Conservation (phyloP, 805 yeast genomes). For the Saccharomycopsis microspora region DNA sequence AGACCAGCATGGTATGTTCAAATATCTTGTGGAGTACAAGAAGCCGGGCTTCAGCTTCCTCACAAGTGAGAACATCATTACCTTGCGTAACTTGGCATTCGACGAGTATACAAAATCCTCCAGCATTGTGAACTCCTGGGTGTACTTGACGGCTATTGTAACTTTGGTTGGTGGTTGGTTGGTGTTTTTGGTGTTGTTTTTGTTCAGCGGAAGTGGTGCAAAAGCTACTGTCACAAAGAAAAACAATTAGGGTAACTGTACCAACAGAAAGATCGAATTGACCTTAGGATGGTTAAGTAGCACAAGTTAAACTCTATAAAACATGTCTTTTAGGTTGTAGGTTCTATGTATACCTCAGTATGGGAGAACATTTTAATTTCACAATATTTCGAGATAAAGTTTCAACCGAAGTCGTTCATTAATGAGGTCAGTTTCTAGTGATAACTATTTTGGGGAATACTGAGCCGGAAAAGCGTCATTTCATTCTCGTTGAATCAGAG, state of each 20-base stretch:
- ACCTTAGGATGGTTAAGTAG: too few species aligned
- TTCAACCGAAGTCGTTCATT: too few species aligned
- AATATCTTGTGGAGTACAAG: constrained; percentile 67
- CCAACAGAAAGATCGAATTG: too few species aligned
- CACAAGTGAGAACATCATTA: constrained; percentile 53
- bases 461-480: too few species aligned
- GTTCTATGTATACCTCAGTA: too few species aligned
- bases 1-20: constrained; percentile 95
- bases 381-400: too few species aligned
- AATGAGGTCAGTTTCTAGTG: too few species aligned
- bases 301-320: too few species aligned
- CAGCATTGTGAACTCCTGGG: constrained; percentile 91
- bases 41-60: constrained; percentile 67
- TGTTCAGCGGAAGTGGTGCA: constrained; percentile 7
- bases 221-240: constrained; percentile 7
- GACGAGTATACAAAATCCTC: constrained; percentile 91
- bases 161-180: constrained; percentile 72
- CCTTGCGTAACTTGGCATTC: constrained; percentile 89
- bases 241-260: constrained; percentile 1
- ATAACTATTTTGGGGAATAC: too few species aligned
- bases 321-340: too few species aligned
- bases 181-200: constrained; percentile 55
- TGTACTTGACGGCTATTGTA: constrained; percentile 62
- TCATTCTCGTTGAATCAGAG: too few species aligned
- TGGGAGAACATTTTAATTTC: too few species aligned